Evolutionary conservation across 345 rosid genomes (phyloP).

Genomic region (Linum lewisii): DNA sequence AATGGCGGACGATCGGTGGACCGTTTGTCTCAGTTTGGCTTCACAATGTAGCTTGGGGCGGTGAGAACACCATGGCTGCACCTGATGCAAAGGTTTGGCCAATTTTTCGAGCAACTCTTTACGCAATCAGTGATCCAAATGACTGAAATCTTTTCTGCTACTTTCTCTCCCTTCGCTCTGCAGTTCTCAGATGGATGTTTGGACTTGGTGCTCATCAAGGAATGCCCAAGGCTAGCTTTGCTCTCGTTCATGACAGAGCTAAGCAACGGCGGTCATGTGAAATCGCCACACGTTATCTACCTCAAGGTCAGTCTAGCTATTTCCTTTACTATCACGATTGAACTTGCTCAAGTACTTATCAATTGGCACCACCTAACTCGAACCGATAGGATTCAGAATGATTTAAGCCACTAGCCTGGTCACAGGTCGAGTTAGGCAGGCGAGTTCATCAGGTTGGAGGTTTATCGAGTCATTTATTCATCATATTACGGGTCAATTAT

Average conservation of each 20-base stretch:
- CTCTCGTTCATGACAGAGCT: constrained; percentile 46
- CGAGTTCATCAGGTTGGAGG: too few species aligned
- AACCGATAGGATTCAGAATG: too few species aligned
- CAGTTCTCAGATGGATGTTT: constrained; percentile 92
- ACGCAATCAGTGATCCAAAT: neutral
- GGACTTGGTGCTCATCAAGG: constrained; percentile 62
- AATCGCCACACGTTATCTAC: constrained; percentile 54
- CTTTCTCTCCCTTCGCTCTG: constrained; percentile 7
- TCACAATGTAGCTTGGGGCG: constrained; percentile 96
- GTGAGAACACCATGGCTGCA: constrained; percentile 74
- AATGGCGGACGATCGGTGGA: constrained; percentile 78
- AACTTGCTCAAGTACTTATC: too few species aligned
- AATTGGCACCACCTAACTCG: too few species aligned
- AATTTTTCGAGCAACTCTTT: neutral
- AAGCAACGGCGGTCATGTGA: constrained; percentile 61
- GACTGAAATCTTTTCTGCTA: neutral
- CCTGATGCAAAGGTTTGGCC: constrained; percentile 72
- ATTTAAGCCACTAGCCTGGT: too few species aligned
- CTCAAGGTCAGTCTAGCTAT: constrained; percentile 47
- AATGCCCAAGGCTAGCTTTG: constrained; percentile 57
- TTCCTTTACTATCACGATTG: neutral
- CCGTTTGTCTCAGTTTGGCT: constrained; percentile 96
- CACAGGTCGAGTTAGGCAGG: too few species aligned
- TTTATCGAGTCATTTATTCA: too few species aligned
- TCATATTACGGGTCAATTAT: too few species aligned